Base-by-base conservation (phyloP, 2,329 filamentous ascomycete species). In the Monilinia laxa region DNA sequence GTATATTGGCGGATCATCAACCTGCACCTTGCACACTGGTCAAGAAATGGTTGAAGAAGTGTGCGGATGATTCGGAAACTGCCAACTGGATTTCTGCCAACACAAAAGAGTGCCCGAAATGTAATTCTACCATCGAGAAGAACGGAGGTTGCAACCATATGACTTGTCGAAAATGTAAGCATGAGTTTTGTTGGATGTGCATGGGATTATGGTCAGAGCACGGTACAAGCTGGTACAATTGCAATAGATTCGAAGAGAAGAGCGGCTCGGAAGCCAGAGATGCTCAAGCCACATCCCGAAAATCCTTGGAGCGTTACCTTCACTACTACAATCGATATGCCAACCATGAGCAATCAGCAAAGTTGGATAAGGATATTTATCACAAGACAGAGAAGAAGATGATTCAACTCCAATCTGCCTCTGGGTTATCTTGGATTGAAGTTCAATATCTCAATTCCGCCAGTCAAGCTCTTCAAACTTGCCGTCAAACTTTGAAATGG, bases 161-260 rank as follows among this genome's bases (percentile, higher is more conserved):
- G 93, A 97, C 93, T 0, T 97, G 93, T 77, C 84, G 93, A 66
- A 97, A 97, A 78, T 97, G 93, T 81, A 92, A 93, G 75, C 89
- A 97, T 76, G 93, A 97, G 76, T 97, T 99, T 76, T 99, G 95
- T 80, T 99, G 95, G 95, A 98, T 99, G 91, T 99, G 95, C 76
- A 99, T 99, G 95, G 95, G 95, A 0, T 82, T 97, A 0, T 99
- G 95, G 95, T 96, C 93, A 0, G 95, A 99, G 79, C 95, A 99
- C 77, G 95, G 95, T 70, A 99, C 94, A 4, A 97, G 92, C 79
- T 99, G 95, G 95, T 99, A 99, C 82, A 99, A 97, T 79, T 99
- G 95, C 84, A 99, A 97, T 77, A 85, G 95, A 11, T 99, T 90
- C 74, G 95, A 99, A 76, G 95, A 98, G 80, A 97, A 95, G 83